These are phyloP conservation scores for Pittosporum tobira DNA, from an alignment of 129 eudicot species.

Conservation along the genomic window DNA sequence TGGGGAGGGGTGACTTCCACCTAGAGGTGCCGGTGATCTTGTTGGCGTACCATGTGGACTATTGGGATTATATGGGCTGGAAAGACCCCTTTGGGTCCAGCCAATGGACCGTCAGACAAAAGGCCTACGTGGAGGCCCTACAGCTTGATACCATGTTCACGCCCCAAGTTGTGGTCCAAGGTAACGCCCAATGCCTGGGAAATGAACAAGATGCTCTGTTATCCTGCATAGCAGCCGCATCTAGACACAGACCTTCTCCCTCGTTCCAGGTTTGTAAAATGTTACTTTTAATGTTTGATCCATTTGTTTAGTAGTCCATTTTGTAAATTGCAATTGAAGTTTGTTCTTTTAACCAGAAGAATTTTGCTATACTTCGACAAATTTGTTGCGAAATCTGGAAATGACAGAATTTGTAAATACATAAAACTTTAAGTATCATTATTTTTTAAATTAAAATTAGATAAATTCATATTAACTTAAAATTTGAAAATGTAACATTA, in stretches of 20 bases:
- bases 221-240: conserved; percentile 31
- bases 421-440: too few relatives aligned
- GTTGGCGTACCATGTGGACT: conserved; percentile 79
- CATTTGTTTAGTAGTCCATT: too few relatives aligned
- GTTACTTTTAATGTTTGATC: too few relatives aligned
- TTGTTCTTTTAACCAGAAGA: too few relatives aligned
- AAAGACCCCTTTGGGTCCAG: conserved; percentile 76
- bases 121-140: conserved; percentile 76
- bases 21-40: conserved; percentile 51
- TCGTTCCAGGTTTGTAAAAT: conserved; percentile 65
- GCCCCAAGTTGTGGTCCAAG: conserved; percentile 81
- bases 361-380: too few relatives aligned
- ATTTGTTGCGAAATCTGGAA: too few relatives aligned
- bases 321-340: too few relatives aligned
- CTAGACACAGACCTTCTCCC: conserved; percentile 57
- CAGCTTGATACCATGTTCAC: conserved; percentile 77
- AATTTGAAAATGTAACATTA: too few relatives aligned
- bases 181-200: conserved; percentile 52
- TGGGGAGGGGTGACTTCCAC: conserved; percentile 78
- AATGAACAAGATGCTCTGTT: conserved; percentile 55
- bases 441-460: too few relatives aligned
- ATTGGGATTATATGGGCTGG: conserved; percentile 95
- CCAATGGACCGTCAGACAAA: conserved; percentile 87
- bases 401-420: too few relatives aligned
- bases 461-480: too few relatives aligned